A percentile compares a stretch with the other conserved stretches of the same genome.
Evolutionary conservation across 1,284 basidiomycete genomes (phyloP).

Genomic region (Trametes polyzona): DNA sequence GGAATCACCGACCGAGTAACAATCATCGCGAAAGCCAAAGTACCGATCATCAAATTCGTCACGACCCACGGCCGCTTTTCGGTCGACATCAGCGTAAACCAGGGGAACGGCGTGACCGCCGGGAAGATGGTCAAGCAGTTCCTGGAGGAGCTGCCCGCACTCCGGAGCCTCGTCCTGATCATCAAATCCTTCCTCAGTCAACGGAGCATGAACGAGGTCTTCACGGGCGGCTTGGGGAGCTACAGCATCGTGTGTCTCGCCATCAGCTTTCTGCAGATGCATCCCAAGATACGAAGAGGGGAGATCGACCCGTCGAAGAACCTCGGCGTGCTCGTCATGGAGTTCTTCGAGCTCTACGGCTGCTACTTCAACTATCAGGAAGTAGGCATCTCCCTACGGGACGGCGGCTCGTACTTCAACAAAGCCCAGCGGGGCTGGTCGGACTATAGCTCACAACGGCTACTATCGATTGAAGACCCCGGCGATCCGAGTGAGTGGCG

Average conservation of each 20-base stretch:
- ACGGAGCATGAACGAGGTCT: constrained; percentile 96
- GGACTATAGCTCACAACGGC: constrained; percentile 58
- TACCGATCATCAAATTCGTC: constrained; percentile 93
- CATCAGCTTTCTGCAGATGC: constrained; percentile 94
- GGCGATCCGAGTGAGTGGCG: constrained; percentile 77
- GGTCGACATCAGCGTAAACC: constrained; percentile 92
- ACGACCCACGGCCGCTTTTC: constrained; percentile 79
- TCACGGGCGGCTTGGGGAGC: constrained; percentile 91
- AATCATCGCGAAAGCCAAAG: constrained; percentile 88
- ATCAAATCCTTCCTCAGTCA: constrained; percentile 92
- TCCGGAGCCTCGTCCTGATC: constrained; percentile 83
- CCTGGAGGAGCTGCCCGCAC: constrained; percentile 72
- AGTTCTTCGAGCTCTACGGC: constrained; percentile 97
- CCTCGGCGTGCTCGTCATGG: constrained; percentile 90
- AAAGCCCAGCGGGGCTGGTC: constrained; percentile 84
- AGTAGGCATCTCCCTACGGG: constrained; percentile 87
- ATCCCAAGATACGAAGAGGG: constrained; percentile 89
- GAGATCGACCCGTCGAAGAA: constrained; percentile 90
- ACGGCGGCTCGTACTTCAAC: constrained; percentile 85
- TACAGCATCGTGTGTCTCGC: constrained; percentile 95
- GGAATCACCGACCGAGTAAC: constrained; percentile 73
- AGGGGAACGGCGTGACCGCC: constrained; percentile 82
- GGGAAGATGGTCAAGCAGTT: constrained; percentile 86
- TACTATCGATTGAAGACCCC: constrained; percentile 95
- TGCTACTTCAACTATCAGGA: constrained; percentile 90